Evolutionary conservation across 352 stramenopile species (phyloP), one percentile per base, ranked within the genome.

Genomic region (Globisporangium solare): DNA sequence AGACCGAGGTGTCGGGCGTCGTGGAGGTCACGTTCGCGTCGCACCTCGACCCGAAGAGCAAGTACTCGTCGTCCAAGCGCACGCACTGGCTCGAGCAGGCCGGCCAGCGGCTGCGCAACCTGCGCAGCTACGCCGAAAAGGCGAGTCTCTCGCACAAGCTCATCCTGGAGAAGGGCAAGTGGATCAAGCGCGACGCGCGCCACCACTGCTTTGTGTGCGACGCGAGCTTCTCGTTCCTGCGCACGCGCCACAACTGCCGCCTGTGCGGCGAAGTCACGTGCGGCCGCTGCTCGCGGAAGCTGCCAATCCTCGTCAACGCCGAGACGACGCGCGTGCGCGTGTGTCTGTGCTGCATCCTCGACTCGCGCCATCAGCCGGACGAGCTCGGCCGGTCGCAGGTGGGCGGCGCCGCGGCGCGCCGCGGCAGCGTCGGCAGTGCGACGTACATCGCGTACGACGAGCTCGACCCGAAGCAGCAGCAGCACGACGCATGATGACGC

Each of bases 21-120:
- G 83, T 94, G n/a, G 76, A 91, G 49, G 75, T 94, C 57, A 92
- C 79, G 24, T 94, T 89, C 52, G 83, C 83, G 22, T 88, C 79
- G 24, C 83, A 94, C 54, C 45, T 94, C 15, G 83, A 94, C 63
- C 81, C 81, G 6, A 92, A 92, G 66, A 89, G 73, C 65, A 89
- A 88, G 55, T 81, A 78, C 58, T 78, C 73, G 31, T 71, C 72
- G 13, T 75, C 68, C 10, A 86, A 77, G 42, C 68, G 72, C 13
- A 71, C 74, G 6, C 66, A 83, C 20, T 92, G 78, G 76, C 58
- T 88, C 18, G 79, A 92, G 10, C 73, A 78, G 39, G 75, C 76
- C 7, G 69, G 65, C n/a, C 48, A 64, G 39, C 76, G 81, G 4
- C 71, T 92, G 22, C 58, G 53, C 0, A 88, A 89, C 54, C 37